Evolutionary conservation across 352 stramenopile species (phyloP).

Genomic region (Globisporangium mamillatum): DNA sequence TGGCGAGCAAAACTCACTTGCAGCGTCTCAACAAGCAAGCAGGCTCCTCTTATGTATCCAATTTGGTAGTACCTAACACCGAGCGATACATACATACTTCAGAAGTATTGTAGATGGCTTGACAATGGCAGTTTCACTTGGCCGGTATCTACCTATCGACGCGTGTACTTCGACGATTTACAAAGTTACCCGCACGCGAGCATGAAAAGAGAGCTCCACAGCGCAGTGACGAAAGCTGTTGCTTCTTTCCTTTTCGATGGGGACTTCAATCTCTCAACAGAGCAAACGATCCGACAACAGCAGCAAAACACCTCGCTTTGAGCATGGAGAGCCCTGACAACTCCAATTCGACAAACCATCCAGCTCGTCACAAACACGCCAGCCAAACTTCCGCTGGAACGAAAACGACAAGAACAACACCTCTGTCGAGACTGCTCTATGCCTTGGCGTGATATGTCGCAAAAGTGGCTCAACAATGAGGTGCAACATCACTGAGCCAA

Average conservation of each 20-base stretch:
- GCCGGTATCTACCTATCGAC: too few relatives aligned
- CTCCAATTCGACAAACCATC: neutral
- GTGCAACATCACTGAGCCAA: neutral
- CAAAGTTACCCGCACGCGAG: too few relatives aligned
- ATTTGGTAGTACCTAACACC: neutral
- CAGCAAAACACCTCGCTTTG: neutral
- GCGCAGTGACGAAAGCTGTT: too few relatives aligned
- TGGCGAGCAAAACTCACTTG: constrained; percentile 2
- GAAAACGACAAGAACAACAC: neutral
- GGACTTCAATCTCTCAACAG: neutral
- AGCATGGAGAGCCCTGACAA: neutral
- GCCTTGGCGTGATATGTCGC: neutral
- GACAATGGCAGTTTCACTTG: too few relatives aligned
- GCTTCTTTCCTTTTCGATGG: too few relatives aligned
- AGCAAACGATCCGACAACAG: neutral
- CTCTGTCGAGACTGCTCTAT: neutral
- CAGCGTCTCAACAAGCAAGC: neutral
- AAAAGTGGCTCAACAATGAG: neutral
- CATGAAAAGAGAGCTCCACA: too few relatives aligned
- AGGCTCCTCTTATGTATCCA: neutral
- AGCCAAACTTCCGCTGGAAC: neutral
- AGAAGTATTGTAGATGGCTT: too few relatives aligned
- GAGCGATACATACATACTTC: too few relatives aligned
- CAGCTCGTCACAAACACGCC: neutral
- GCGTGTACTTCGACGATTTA: too few relatives aligned